A percentile compares a stretch with the other conserved stretches of the same genome.
phyloP scores from a whole-genome alignment of 176 grass and related monocot genomes.

The Musa schizocarpa region DNA sequence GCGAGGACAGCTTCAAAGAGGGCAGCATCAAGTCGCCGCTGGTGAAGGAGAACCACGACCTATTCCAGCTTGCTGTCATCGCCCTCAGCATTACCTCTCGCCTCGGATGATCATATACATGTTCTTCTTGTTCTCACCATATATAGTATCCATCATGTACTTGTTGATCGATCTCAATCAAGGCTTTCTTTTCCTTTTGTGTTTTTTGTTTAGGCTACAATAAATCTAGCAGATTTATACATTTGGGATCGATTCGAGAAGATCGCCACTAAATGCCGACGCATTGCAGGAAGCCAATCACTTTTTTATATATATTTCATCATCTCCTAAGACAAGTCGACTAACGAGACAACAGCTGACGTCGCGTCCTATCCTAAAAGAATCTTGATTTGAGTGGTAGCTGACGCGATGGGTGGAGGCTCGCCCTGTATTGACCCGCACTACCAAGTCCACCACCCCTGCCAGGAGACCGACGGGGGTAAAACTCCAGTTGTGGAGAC shows the following conservation, averaged over 20 bases:
- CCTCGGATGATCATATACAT: neutral
- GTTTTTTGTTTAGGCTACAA: too few relatives aligned
- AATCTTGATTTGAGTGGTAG: neutral
- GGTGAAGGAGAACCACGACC: neutral
- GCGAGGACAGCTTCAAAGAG: slow-evolving; percentile 8
- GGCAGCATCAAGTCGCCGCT: slow-evolving; percentile 7
- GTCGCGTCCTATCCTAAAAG: neutral
- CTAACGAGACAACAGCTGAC: too few relatives aligned
- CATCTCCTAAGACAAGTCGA: too few relatives aligned
- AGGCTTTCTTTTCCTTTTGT: too few relatives aligned
- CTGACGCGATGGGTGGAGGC: neutral
- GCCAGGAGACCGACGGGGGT: neutral
- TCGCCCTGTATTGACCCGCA: neutral
- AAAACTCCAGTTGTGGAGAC: too few relatives aligned
- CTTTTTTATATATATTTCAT: too few relatives aligned
- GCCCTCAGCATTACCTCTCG: slow-evolving; percentile 3
- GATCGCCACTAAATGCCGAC: too few relatives aligned
- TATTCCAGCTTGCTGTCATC: neutral
- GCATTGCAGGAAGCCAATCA: too few relatives aligned
- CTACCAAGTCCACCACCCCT: neutral
- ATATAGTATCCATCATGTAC: too few relatives aligned
- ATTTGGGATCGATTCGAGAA: too few relatives aligned
- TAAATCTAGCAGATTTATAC: too few relatives aligned
- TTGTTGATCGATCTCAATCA: too few relatives aligned
- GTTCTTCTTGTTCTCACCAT: neutral